phyloP scores from a whole-genome alignment of 257 asterid species.

The Penstemon barbatus region DNA sequence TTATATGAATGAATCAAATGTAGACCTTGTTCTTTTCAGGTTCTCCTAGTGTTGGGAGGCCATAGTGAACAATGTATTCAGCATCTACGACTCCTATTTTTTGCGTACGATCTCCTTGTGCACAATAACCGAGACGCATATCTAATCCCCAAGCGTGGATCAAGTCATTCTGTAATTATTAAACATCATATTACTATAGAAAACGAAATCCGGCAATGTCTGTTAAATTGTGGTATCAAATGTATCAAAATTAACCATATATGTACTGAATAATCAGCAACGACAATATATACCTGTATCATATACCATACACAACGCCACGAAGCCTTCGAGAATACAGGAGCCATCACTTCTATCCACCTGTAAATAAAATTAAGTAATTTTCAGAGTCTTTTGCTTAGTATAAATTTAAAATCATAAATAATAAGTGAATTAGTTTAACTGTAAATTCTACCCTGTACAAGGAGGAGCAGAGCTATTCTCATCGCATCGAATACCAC shows the following conservation, averaged over 20 bases:
- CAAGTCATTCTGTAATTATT: slow-evolving; percentile 63
- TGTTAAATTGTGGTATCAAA: too few relatives aligned
- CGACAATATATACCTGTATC: slow-evolving; percentile 60
- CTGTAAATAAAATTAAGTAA: slow-evolving; percentile 33
- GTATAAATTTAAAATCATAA: too few relatives aligned
- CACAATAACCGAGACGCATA: slow-evolving; percentile 82
- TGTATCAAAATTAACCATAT: too few relatives aligned
- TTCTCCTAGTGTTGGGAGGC: slow-evolving; percentile 84
- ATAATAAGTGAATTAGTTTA: slow-evolving; percentile 18
- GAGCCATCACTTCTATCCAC: slow-evolving; percentile 97
- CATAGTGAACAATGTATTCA: slow-evolving; percentile 80
- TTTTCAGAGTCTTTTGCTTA: neutral
- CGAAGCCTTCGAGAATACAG: slow-evolving; percentile 74
- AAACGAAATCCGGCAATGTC: too few relatives aligned
- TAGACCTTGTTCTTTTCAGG: slow-evolving; percentile 28
- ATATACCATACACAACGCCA: slow-evolving; percentile 93
- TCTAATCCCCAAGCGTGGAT: slow-evolving; percentile 97
- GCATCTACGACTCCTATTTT: slow-evolving; percentile 82
- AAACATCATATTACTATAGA: neutral
- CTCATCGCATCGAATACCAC: slow-evolving; percentile 49
- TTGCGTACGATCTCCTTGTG: slow-evolving; percentile 76
- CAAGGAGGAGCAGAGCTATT: slow-evolving; percentile 79
- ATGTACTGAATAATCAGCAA: too few relatives aligned
- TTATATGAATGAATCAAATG: too few relatives aligned
- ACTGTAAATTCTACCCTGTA: slow-evolving; percentile 67